A percentile compares a stretch with the other conserved stretches of the same genome.
Conservation (phyloP, 192 early-diverging fungal species). For the Podila clonocystis region DNA sequence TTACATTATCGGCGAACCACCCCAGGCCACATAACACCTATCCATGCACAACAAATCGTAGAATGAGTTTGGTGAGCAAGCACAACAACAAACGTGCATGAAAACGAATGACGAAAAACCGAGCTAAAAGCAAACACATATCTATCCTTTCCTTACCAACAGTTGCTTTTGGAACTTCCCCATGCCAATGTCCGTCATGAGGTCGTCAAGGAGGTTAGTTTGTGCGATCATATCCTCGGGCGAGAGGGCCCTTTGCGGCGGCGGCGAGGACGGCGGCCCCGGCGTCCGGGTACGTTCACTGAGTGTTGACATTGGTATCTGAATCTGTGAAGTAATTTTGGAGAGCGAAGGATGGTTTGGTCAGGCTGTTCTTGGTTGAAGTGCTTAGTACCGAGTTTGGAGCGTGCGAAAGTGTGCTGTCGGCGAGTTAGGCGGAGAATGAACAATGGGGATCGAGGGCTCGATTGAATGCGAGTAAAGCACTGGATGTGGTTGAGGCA, state of each 20-base stretch:
- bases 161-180: conserved; percentile 74
- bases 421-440: no score
- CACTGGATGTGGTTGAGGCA: no score
- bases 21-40: conserved; percentile 81
- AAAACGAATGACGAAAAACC: background rate
- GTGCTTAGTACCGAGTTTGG: no score
- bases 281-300: background rate
- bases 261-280: background rate
- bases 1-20: conserved; percentile 91
- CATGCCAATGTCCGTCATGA: conserved; percentile 77
- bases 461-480: no score
- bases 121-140: background rate
- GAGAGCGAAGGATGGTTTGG: background rate
- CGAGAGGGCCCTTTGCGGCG: conserved; percentile 22
- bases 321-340: background rate
- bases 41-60: background rate
- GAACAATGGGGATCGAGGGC: no score
- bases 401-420: no score
- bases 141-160: conserved; percentile 44
- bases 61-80: background rate
- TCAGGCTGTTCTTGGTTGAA: no score
- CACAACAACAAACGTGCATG: background rate
- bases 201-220: conserved; percentile 60
- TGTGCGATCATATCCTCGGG: conserved; percentile 38
- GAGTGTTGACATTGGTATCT: background rate